Evolutionary conservation across 805 yeast genomes (phyloP).

Genomic region (Pichia sporocuriosa): DNA sequence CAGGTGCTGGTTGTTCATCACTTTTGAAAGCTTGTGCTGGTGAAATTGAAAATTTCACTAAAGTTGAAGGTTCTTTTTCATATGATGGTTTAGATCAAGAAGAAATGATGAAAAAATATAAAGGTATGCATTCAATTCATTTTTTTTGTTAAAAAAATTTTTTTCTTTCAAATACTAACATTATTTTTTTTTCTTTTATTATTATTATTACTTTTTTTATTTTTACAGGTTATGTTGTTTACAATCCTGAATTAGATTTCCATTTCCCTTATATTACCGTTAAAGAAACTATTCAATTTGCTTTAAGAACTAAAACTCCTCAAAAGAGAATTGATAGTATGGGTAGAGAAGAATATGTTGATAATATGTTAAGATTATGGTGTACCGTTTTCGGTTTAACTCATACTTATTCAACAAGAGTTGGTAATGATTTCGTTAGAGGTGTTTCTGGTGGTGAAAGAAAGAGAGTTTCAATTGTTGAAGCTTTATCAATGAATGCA

Average conservation of each 20-base stretch:
- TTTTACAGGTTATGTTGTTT: conserved; percentile 38
- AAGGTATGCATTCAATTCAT: no score
- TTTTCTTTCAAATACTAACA: conserved; percentile 11
- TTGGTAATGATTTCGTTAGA: conserved; percentile 59
- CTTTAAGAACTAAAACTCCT: conserved; percentile 65
- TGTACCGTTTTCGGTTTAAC: conserved; percentile 52
- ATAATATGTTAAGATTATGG: conserved; percentile 38
- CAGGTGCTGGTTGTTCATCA: conserved; percentile 79
- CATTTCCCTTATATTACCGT: conserved; percentile 77
- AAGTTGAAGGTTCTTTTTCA: conserved; percentile 46
- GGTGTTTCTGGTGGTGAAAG: conserved; percentile 71
- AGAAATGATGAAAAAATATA: conserved; percentile 53
- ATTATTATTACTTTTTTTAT: neutral
- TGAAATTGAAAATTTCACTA: conserved; percentile 37
- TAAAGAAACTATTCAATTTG: conserved; percentile 64
- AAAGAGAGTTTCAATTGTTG: conserved; percentile 64
- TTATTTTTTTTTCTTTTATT: neutral
- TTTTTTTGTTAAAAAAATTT: neutral
- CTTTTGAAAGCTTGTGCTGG: conserved; percentile 58
- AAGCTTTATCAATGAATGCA: conserved; percentile 49
- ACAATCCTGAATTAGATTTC: conserved; percentile 58
- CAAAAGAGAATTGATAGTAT: conserved; percentile 36
- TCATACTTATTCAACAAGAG: conserved; percentile 55
- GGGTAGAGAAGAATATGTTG: conserved; percentile 36
- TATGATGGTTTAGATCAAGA: conserved; percentile 57